phyloP scores from a whole-genome alignment of 768 basidiomycete species.

The Boletus patriciae region DNA sequence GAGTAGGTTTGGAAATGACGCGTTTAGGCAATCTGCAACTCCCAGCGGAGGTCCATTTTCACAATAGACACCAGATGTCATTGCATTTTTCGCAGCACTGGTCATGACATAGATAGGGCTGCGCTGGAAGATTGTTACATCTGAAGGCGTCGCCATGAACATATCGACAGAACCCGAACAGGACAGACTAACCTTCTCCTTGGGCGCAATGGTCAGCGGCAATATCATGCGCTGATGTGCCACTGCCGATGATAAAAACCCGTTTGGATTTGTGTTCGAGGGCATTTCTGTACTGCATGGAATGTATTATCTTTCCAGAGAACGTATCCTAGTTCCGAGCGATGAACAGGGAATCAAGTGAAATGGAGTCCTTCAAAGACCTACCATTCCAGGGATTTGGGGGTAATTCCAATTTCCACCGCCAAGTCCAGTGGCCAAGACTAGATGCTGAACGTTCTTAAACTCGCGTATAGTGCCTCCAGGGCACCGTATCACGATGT shows the following conservation, averaged over 20 bases:
- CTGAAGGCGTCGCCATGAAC: not conserved
- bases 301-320: conserved; percentile 5
- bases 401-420: conserved; percentile 44
- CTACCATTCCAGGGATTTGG: conserved; percentile 40
- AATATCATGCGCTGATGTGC: conserved; percentile 6
- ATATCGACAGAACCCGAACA: not conserved
- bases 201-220: conserved; percentile 1
- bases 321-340: not conserved
- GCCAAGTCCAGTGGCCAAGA: conserved; percentile 53
- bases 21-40: conserved; percentile 6
- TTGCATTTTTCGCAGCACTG: conserved; percentile 1
- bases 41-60: conserved; percentile 5
- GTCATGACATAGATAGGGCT: conserved; percentile 8
- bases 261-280: conserved; percentile 4
- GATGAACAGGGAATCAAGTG: not conserved
- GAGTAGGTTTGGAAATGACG: conserved; percentile 1
- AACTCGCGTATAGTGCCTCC: conserved; percentile 35
- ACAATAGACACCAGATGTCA: conserved; percentile 2
- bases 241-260: conserved; percentile 7
- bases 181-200: not conserved
- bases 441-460: conserved; percentile 43
- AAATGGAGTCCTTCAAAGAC: not conserved
- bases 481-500: conserved; percentile 37
- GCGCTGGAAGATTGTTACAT: conserved; percentile 6
- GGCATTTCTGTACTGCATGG: conserved; percentile 3